Percentiles rank a stretch among this genome's conserved stretches.
These are phyloP conservation scores for Pseudogymnoascus sp. DNA, from an alignment of 2,329 filamentous ascomycete species.

Conservation along the genomic window DNA sequence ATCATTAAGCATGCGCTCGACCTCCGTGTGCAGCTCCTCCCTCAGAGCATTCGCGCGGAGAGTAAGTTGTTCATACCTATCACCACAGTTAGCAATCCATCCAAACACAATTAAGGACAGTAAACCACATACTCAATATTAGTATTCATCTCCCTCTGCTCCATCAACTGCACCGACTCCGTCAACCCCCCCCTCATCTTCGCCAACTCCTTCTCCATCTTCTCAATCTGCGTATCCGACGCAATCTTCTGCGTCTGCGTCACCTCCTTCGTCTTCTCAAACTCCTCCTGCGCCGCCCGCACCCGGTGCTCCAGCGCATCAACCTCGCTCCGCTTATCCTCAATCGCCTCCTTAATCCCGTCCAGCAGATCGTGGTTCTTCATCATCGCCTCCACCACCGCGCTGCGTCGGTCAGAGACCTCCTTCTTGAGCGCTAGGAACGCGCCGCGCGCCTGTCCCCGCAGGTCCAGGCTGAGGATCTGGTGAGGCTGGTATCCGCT, in stretches of 20 bases:
- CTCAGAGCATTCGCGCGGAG: constrained; percentile 72
- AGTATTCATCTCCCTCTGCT: constrained; percentile 92
- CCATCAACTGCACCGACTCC: constrained; percentile 83
- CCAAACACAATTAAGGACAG: neutral
- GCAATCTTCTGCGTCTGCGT: constrained; percentile 81
- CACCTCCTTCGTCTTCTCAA: constrained; percentile 83
- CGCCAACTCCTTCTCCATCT: constrained; percentile 96
- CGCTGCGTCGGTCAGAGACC: constrained; percentile 78
- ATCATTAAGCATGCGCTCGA: constrained; percentile 92
- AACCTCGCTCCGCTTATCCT: constrained; percentile 88
- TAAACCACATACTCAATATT: constrained; percentile 73
- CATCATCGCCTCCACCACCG: constrained; percentile 81
- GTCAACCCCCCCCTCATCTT: constrained; percentile 78
- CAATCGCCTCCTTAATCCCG: constrained; percentile 91
- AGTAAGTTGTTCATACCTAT: constrained; percentile 84
- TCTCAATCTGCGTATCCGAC: constrained; percentile 90
- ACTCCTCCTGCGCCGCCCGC: constrained; percentile 82
- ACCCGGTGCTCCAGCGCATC: constrained; percentile 85
- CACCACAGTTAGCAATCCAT: constrained; percentile 15
- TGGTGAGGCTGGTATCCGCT: constrained; percentile 87
- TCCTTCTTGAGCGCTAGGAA: constrained; percentile 77
- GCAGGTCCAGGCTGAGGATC: constrained; percentile 80
- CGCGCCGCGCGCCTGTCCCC: constrained; percentile 70
- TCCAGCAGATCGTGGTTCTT: constrained; percentile 91
- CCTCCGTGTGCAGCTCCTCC: constrained; percentile 96